Evolutionary conservation across 2,329 filamentous ascomycete genomes (phyloP).

Genomic region (Trichoderma sp.): DNA sequence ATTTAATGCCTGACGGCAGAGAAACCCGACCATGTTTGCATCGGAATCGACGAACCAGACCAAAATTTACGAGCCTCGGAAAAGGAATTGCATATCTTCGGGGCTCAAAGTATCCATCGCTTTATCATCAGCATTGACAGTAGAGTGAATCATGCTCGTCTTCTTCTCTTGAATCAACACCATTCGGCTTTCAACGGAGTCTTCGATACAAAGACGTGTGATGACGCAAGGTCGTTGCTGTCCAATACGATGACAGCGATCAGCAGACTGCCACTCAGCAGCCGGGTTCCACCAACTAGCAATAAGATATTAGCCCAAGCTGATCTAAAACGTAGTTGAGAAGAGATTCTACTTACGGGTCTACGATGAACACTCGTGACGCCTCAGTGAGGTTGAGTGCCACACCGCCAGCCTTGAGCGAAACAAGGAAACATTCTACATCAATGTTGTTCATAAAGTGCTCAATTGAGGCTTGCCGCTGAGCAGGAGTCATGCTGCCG

Average conservation of each 20-base stretch:
- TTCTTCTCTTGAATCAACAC: slow-evolving; percentile 98
- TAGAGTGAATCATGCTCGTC: slow-evolving; percentile 95
- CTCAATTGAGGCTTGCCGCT: slow-evolving; percentile 90
- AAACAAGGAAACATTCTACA: slow-evolving; percentile 94
- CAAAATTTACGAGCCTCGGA: slow-evolving; percentile 60
- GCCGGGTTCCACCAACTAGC: slow-evolving; percentile 97
- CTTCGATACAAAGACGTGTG: slow-evolving; percentile 91
- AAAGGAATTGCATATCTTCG: slow-evolving; percentile 94
- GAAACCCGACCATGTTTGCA: neutral
- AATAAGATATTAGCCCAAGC: neutral
- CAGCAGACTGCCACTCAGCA: slow-evolving; percentile 98
- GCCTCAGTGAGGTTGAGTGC: slow-evolving; percentile 94
- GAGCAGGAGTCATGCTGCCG: slow-evolving; percentile 91
- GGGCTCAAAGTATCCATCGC: slow-evolving; percentile 89
- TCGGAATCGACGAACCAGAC: neutral
- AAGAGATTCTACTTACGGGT: slow-evolving; percentile 63
- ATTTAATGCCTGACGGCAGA: neutral
- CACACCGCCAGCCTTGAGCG: slow-evolving; percentile 92
- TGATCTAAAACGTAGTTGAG: neutral
- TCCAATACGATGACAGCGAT: slow-evolving; percentile 91
- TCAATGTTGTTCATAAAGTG: slow-evolving; percentile 95
- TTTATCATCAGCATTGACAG: slow-evolving; percentile 86
- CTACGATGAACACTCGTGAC: slow-evolving; percentile 90
- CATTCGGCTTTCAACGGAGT: slow-evolving; percentile 94
- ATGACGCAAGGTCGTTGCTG: slow-evolving; percentile 93